Evolutionary conservation across 2,329 filamentous ascomycete genomes (phyloP).

Genomic region (Ophiostoma pallidulum): DNA sequence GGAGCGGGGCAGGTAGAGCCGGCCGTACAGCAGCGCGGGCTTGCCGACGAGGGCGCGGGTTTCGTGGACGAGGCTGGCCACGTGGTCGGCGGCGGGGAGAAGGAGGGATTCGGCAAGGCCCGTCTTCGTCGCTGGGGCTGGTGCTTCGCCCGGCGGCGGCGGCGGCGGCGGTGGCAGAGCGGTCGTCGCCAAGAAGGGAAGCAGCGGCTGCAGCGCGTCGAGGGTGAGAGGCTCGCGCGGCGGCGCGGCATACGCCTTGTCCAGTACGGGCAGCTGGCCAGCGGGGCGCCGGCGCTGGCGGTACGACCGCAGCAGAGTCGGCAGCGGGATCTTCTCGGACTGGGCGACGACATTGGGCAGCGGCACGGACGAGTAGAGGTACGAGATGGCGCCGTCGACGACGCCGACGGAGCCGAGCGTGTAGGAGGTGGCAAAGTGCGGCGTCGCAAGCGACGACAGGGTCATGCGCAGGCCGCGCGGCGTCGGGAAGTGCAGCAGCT

Average conservation of each 20-base stretch:
- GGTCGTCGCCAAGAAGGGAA: constrained; percentile 1
- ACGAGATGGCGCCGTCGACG: constrained; percentile 94
- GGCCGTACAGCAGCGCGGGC: constrained; percentile 57
- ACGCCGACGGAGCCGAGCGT: constrained; percentile 80
- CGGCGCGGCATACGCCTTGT: constrained; percentile 16
- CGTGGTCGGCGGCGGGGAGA: constrained; percentile 11
- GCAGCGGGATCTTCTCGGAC: constrained; percentile 67
- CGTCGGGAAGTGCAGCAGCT: constrained; percentile 79
- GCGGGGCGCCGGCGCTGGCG: constrained; percentile 46
- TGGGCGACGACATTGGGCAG: constrained; percentile 55
- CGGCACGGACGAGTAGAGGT: constrained; percentile 84
- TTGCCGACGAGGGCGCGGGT: constrained; percentile 16
- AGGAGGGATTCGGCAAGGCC: constrained; percentile 6
- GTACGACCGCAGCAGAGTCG: constrained; percentile 72
- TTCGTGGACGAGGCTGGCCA: constrained; percentile 15
- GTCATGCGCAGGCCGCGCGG: constrained; percentile 77
- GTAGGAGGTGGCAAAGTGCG: constrained; percentile 91
- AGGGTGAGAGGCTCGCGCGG: constrained; percentile 6
- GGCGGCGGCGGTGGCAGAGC: constrained; percentile 3
- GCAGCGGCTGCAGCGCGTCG: not conserved
- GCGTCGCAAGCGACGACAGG: constrained; percentile 82
- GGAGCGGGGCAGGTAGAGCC: constrained; percentile 73
- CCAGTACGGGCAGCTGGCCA: not conserved
- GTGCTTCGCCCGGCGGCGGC: not conserved
- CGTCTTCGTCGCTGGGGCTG: constrained; percentile 1